A percentile compares a stretch with the other conserved stretches of the same genome.
These are phyloP conservation scores for Zasmidium citrigriseum DNA, from an alignment of 2,329 filamentous ascomycete genomes.

Conservation along the genomic window DNA sequence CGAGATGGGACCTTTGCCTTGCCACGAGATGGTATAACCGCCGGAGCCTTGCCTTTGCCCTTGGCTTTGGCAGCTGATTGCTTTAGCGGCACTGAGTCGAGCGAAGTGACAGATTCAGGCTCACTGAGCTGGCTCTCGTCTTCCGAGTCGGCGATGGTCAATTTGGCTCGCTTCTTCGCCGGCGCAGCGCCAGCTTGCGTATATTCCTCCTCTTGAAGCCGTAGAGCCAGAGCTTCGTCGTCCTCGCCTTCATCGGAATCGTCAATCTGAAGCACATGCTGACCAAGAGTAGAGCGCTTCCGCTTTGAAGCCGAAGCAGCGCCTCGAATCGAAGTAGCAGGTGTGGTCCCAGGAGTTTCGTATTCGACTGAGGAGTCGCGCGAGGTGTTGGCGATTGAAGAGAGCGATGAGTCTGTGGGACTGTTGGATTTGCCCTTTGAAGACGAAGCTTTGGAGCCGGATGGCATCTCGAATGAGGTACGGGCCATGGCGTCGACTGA, in stretches of 20 bases:
- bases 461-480: constrained; percentile 19
- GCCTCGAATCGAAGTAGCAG: constrained; percentile 45
- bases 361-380: constrained; percentile 52
- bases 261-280: constrained; percentile 26
- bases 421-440: constrained; percentile 20
- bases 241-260: constrained; percentile 29
- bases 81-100: constrained; percentile 12
- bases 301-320: constrained; percentile 29
- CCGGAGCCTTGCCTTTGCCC: constrained; percentile 15
- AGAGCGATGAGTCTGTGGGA: constrained; percentile 23
- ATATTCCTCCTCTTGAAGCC: constrained; percentile 41
- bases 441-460: too few species aligned
- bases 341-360: constrained; percentile 66
- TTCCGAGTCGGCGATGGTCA: constrained; percentile 31
- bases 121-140: constrained; percentile 35
- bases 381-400: constrained; percentile 26
- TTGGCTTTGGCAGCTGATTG: constrained; percentile 12
- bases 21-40: too few species aligned
- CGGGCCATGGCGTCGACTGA: constrained; percentile 20
- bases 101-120: constrained; percentile 27
- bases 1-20: constrained; percentile 6
- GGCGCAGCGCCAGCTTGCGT: constrained; percentile 16
- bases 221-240: constrained; percentile 33
- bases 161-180: constrained; percentile 31
- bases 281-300: constrained; percentile 33